Base-by-base conservation (phyloP, 192 early-diverging fungal genomes). In the Lobosporangium transversale region DNA sequence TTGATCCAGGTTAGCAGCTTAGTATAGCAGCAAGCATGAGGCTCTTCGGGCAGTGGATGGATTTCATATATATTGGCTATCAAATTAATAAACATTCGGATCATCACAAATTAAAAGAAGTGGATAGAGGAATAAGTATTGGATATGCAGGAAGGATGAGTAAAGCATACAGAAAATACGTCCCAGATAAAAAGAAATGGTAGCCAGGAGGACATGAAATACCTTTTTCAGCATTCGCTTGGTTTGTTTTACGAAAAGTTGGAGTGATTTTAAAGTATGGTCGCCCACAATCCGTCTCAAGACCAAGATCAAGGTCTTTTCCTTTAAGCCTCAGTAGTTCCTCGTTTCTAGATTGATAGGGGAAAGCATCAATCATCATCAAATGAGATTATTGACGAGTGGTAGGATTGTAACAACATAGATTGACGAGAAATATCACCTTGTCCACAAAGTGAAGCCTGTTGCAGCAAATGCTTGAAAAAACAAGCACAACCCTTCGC, bases 391-490 rank as follows among this genome's bases (percentile, higher is more conserved):
- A n/a, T n/a, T n/a, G n/a, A n/a, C n/a, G n/a, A n/a, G n/a, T n/a
- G n/a, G n/a, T n/a, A n/a, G n/a, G n/a, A n/a, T n/a, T n/a, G n/a
- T n/a, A n/a, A n/a, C n/a, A n/a, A n/a, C n/a, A n/a, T n/a, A n/a
- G n/a, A n/a, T n/a, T n/a, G n/a, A n/a, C n/a, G n/a, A n/a, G n/a
- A n/a, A n/a, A n/a, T 31, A 26, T 18, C 32, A 61, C 47, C 58
- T 49, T n/a, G 58, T 61, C 58, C 58, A 61, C 14, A 61, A 35
- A 5, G 31, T 50, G 15, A 50, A 61, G 1, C 40, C 62, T 35
- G 62, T 65, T 4, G 52, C 40, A n/a, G 40, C 26, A 47, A 65
- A 54, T 1, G 62, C 62, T n/a, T 65, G 51, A 26, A 65, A 54
- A 8, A 65, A 20, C 18, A 65, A 30, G 45, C 52, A 65, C 9